Evolutionary conservation across 768 basidiomycete species (phyloP).

Genomic region (Sarcodon sp.): DNA sequence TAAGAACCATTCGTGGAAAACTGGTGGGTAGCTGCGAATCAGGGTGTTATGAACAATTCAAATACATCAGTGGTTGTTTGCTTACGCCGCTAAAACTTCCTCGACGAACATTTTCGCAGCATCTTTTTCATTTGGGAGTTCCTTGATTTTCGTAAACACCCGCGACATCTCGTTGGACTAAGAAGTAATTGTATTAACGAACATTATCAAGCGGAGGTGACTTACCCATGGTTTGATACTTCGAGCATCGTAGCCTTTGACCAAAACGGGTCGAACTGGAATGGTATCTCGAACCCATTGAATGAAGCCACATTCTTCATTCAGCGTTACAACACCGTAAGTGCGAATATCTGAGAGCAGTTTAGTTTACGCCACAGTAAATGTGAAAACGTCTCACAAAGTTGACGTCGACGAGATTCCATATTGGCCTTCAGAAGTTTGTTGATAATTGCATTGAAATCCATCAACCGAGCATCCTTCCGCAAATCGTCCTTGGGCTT

Average conservation of each 20-base stretch:
- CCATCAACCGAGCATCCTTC: slow-evolving; percentile 96
- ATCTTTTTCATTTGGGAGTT: slow-evolving; percentile 27
- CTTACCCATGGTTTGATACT: slow-evolving; percentile 37
- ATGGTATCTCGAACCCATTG: slow-evolving; percentile 97
- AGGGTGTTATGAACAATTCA: neutral
- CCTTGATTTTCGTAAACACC: slow-evolving; percentile 37
- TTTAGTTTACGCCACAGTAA: neutral
- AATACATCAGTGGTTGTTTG: neutral
- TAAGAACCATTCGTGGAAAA: slow-evolving; percentile 96
- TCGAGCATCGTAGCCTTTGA: slow-evolving; percentile 48
- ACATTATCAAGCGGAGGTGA: neutral
- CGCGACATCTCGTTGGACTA: slow-evolving; percentile 35
- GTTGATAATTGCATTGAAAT: slow-evolving; percentile 96
- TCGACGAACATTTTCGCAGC: slow-evolving; percentile 36
- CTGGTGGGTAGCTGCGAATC: slow-evolving; percentile 53
- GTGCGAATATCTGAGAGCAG: slow-evolving; percentile 70
- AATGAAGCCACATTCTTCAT: slow-evolving; percentile 94
- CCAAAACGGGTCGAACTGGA: slow-evolving; percentile 65
- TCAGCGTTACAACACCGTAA: slow-evolving; percentile 96
- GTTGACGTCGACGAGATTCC: slow-evolving; percentile 79
- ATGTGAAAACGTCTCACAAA: slow-evolving; percentile 46
- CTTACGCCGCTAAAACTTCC: slow-evolving; percentile 48
- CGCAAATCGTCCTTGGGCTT: slow-evolving; percentile 97
- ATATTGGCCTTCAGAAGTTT: slow-evolving; percentile 90
- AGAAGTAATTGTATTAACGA: neutral